phyloP scores from a whole-genome alignment of 2,329 filamentous ascomycete genomes.

The Tolypocladium sp. region DNA sequence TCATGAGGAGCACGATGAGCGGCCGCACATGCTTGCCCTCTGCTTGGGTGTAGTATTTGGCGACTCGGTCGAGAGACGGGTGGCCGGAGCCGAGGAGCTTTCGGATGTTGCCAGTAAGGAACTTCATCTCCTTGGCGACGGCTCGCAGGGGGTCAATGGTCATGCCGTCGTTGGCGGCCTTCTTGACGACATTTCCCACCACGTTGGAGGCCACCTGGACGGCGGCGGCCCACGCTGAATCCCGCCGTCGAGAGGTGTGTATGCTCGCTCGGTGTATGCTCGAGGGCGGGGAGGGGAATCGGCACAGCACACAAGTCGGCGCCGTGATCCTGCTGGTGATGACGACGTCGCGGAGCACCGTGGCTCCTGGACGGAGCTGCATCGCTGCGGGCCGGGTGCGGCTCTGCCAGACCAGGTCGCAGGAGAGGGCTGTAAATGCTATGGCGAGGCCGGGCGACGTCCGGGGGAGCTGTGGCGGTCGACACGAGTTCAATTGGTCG shows the following conservation, averaged over 20 bases:
- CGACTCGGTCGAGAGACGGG: constrained; percentile 85
- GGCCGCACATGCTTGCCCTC: constrained; percentile 96
- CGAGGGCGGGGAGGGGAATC: constrained; percentile 19
- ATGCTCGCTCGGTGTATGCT: constrained; percentile 19
- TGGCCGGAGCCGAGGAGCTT: constrained; percentile 91
- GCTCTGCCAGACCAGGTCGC: not conserved
- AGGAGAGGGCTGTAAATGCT: not conserved
- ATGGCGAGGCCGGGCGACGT: not conserved
- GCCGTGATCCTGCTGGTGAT: constrained; percentile 16
- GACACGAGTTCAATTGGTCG: not conserved
- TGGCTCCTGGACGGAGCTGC: constrained; percentile 46
- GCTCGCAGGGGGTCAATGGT: constrained; percentile 79
- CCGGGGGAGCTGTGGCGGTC: not conserved
- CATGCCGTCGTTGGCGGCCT: constrained; percentile 55
- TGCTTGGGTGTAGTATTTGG: constrained; percentile 95
- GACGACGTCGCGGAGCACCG: constrained; percentile 34
- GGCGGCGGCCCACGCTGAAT: constrained; percentile 68
- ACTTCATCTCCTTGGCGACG: constrained; percentile 95
- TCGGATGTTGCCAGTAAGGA: constrained; percentile 85
- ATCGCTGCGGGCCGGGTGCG: constrained; percentile 20
- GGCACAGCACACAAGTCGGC: constrained; percentile 21
- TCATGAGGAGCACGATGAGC: constrained; percentile 92
- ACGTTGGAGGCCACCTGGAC: constrained; percentile 63
- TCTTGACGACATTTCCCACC: constrained; percentile 57
- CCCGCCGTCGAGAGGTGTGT: constrained; percentile 34